phyloP scores from a whole-genome alignment of 345 rosid genomes.

The Mangifera indica region DNA sequence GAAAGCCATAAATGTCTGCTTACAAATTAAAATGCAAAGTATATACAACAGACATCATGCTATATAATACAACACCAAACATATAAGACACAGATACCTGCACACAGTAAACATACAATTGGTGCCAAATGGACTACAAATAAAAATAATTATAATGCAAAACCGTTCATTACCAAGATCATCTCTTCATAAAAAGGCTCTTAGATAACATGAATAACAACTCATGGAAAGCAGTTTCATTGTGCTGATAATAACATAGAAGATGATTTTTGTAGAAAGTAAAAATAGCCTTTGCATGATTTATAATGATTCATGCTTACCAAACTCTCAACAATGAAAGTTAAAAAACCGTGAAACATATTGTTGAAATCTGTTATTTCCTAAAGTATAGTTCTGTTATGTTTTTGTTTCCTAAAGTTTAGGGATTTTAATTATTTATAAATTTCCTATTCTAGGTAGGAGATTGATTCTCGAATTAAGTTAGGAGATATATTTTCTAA shows the following conservation, averaged over 20 bases:
- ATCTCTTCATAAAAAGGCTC: no score
- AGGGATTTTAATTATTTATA: no score
- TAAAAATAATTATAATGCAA: background rate
- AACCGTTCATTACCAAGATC: background rate
- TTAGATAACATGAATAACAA: background rate
- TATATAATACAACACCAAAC: no score
- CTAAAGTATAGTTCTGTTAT: no score
- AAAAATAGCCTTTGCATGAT: no score
- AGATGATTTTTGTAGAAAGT: background rate
- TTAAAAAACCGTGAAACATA: background rate
- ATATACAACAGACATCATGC: no score
- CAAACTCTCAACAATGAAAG: background rate
- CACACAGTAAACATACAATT: background rate
- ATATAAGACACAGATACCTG: background rate
- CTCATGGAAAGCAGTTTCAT: background rate
- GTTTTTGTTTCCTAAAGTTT: no score
- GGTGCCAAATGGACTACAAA: background rate
- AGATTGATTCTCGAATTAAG: no score
- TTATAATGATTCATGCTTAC: constrained; percentile 1
- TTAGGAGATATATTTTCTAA: no score
- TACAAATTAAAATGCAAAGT: no score
- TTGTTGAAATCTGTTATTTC: no score
- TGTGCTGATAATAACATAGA: background rate
- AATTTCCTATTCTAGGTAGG: no score
- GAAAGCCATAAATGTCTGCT: background rate